Evolutionary conservation across 2,329 filamentous ascomycete species (phyloP).

Genomic region (Ceratocystis albifundus): DNA sequence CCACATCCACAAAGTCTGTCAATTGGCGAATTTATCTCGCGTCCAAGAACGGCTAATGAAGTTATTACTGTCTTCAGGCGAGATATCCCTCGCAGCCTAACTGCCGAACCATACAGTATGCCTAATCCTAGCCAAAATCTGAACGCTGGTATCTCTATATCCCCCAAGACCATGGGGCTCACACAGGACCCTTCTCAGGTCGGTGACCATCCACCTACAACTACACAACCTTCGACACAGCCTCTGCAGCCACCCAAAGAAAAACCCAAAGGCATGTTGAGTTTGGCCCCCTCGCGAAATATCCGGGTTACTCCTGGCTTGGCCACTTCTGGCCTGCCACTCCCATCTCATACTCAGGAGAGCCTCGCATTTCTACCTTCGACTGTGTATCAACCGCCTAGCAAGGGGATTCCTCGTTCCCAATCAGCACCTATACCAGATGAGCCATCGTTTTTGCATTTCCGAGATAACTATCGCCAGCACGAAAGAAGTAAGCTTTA

Average conservation of each 20-base stretch:
- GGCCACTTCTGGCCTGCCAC: constrained; percentile 44
- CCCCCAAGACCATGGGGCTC: constrained; percentile 80
- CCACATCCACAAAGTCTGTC: constrained; percentile 55
- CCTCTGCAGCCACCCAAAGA: background rate
- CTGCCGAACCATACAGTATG: constrained; percentile 47
- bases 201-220: constrained; percentile 21
- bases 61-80: constrained; percentile 32
- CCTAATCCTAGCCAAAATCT: constrained; percentile 40
- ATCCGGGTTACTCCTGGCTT: constrained; percentile 35
- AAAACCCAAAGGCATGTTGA: background rate
- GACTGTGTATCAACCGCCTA: constrained; percentile 49
- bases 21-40: constrained; percentile 27
- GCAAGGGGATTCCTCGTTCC: constrained; percentile 43
- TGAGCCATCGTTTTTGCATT: constrained; percentile 26
- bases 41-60: constrained; percentile 26
- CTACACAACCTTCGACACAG: background rate
- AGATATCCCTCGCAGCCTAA: constrained; percentile 48
- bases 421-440: constrained; percentile 48
- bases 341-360: constrained; percentile 34
- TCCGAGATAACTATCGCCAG: background rate
- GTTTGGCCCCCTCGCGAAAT: background rate
- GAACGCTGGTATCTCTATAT: constrained; percentile 72
- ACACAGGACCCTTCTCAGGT: constrained; percentile 46
- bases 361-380: constrained; percentile 44
- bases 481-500: constrained; percentile 1